These are phyloP conservation scores for Dendrobium officinale DNA, from an alignment of 106 monocot species.

Conservation along the genomic window DNA sequence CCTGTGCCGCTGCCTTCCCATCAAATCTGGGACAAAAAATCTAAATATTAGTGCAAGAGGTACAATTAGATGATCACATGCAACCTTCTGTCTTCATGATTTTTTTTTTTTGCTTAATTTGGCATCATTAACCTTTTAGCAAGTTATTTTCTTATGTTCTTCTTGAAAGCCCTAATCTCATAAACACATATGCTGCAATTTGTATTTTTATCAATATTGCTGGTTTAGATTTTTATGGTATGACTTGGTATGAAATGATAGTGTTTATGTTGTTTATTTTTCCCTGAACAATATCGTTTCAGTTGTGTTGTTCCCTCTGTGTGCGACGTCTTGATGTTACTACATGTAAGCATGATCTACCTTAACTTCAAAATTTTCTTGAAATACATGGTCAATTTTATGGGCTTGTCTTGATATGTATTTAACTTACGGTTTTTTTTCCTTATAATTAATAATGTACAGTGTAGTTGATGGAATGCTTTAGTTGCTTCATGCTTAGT, in stretches of 20 bases:
- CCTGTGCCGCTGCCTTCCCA: too few species aligned
- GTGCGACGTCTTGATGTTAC: neutral
- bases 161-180: neutral
- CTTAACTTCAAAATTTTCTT: neutral
- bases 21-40: too few species aligned
- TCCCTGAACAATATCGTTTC: neutral
- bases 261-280: neutral
- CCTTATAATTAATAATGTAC: neutral
- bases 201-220: neutral
- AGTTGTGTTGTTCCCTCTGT: neutral
- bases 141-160: neutral
- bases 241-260: neutral
- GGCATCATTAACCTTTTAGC: neutral
- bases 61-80: too few species aligned
- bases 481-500: conserved; percentile 3
- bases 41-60: too few species aligned
- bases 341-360: neutral
- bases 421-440: neutral
- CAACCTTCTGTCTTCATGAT: neutral
- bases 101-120: neutral
- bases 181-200: neutral
- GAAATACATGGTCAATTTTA: neutral
- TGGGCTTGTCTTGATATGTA: neutral
- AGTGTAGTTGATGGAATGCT: neutral
- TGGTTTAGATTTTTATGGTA: neutral